A percentile compares a stretch with the other conserved stretches of the same genome.
These are phyloP conservation scores for Rubus parviflorus DNA, from an alignment of 306 rosid species.

Conservation along the genomic window DNA sequence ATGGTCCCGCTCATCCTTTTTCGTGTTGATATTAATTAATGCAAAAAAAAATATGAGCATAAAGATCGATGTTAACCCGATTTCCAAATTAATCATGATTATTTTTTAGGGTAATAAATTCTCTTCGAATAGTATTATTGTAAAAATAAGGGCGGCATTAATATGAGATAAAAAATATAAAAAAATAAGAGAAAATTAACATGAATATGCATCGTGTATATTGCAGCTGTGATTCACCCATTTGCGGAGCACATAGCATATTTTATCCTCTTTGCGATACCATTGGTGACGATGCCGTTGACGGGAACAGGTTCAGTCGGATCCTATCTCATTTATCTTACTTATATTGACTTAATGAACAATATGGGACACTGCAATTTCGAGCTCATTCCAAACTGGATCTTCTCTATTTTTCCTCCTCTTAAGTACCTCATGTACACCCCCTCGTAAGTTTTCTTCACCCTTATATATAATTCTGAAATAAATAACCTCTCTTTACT, in stretches of 20 bases:
- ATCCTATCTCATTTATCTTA: conserved; percentile 10
- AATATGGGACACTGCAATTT: conserved; percentile 55
- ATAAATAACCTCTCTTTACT: background rate
- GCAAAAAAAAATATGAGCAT: too few species aligned
- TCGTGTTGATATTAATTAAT: too few species aligned
- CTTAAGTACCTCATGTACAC: conserved; percentile 46
- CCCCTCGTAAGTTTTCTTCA: conserved; percentile 35
- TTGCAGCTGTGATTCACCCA: conserved; percentile 54
- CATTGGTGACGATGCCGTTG: conserved; percentile 5
- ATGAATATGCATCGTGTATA: background rate
- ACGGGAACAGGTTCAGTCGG: conserved; percentile 23
- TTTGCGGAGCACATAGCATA: conserved; percentile 48
- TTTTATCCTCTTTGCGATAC: conserved; percentile 35
- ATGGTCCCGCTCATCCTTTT: too few species aligned
- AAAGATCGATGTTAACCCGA: too few species aligned
- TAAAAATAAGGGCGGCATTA: too few species aligned
- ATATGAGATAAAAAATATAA: too few species aligned
- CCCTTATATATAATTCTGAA: background rate
- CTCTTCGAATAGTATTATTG: too few species aligned
- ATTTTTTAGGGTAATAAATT: too few species aligned
- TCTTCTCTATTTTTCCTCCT: conserved; percentile 45
- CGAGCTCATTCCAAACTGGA: conserved; percentile 42
- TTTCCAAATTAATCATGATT: too few species aligned
- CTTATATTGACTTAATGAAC: conserved; percentile 48
- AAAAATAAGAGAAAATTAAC: too few species aligned